Evolutionary conservation across 371 early-diverging fungal genomes (phyloP), one percentile per base, ranked within the genome.

Genomic region (Actinomortierella wolfii): DNA sequence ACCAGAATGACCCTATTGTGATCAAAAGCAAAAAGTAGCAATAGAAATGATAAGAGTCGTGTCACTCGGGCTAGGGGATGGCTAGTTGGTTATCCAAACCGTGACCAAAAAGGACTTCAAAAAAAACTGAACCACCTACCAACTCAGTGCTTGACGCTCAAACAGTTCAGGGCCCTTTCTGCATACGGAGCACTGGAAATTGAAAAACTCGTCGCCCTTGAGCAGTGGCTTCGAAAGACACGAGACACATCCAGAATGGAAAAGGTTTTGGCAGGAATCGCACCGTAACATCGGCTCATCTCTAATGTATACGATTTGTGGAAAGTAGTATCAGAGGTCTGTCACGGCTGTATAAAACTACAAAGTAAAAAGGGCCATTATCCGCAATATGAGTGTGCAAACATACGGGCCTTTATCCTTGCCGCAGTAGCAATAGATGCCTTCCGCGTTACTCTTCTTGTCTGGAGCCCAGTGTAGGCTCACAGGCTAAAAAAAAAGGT

Each of bases 121-220:
- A n/a, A n/a, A n/a, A n/a, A n/a, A n/a, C n/a, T n/a, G n/a, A 14
- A 51, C 26, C 24, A 57, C 76, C 24, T 64, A 78, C 81, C 89
- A 91, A 61, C 88, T 90, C 63, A 89, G 75, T 28, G 77, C 78
- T 14, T 83, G 77, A 29, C 92, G 81, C 54, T 80, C 78, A 60
- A 83, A 88, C 43, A 67, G 69, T 58, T 89, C 87, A 24, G 63
- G 68, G 14, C 82, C 81, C 18, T 77, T 66, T n/a, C 76, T 81
- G 75, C 91, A 91, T 2, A 82, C 83, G 11, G 81, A 78, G 68
- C 92, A 91, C n/a, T 61, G 78, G 67, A 87, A 91, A 25, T 68
- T 76, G 63, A 83, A 86, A 59, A 88, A 91, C 29, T 67, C 67
- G 67, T 91, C 92, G 9, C 89, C 90, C 26, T 68, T 77, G 11